These are phyloP conservation scores for Rugosomyces carneus DNA, from an alignment of 1,284 basidiomycete genomes.

Conservation along the genomic window DNA sequence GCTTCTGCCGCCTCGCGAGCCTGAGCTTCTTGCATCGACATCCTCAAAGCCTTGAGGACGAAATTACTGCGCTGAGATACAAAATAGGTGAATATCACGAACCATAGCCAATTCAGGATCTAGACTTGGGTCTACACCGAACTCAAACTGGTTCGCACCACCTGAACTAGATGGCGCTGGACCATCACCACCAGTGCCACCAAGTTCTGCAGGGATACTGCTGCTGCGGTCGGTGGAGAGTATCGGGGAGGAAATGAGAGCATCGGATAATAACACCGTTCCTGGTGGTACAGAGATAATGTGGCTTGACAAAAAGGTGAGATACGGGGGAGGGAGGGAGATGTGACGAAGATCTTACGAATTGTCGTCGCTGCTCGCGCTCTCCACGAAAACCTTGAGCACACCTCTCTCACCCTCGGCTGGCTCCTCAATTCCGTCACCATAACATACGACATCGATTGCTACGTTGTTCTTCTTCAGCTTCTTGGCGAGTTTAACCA, in stretches of 20 bases:
- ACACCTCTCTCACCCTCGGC: constrained; percentile 55
- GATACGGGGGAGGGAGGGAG: neutral
- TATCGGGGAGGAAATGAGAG: constrained; percentile 76
- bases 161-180: constrained; percentile 42
- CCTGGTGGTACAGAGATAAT: constrained; percentile 79
- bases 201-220: constrained; percentile 60
- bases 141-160: constrained; percentile 64
- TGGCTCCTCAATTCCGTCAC: constrained; percentile 61
- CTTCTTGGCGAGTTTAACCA: constrained; percentile 90
- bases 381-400: constrained; percentile 73
- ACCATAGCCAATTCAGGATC: constrained; percentile 99
- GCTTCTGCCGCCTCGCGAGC: constrained; percentile 76
- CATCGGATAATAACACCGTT: constrained; percentile 77
- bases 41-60: constrained; percentile 74
- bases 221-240: constrained; percentile 72
- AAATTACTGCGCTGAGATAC: neutral
- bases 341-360: constrained; percentile 48
- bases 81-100: constrained; percentile 14
- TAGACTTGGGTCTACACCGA: constrained; percentile 89
- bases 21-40: constrained; percentile 97
- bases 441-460: constrained; percentile 85
- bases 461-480: constrained; percentile 99
- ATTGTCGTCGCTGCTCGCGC: constrained; percentile 74
- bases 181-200: constrained; percentile 47
- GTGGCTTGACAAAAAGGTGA: constrained; percentile 52